These are phyloP conservation scores for Bothriochloa decipiens DNA, from an alignment of 176 grass and related monocot species.

Conservation along the genomic window DNA sequence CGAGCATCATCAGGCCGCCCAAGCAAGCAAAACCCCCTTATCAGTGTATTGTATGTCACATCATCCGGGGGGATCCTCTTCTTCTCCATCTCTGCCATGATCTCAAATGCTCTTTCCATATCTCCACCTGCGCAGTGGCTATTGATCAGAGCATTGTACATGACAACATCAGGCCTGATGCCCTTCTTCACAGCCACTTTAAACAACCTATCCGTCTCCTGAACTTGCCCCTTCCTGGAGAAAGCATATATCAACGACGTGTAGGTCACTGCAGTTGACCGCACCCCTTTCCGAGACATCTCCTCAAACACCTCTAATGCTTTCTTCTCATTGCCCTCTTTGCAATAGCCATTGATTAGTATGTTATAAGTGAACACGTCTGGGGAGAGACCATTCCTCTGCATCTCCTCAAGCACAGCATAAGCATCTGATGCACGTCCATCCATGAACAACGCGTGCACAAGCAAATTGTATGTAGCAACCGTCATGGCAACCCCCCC, in stretches of 20 bases:
- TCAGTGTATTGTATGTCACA: conserved; percentile 66
- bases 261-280: conserved; percentile 58
- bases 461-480: conserved; percentile 41
- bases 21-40: conserved; percentile 67
- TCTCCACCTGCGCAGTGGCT: conserved; percentile 45
- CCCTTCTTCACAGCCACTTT: conserved; percentile 56
- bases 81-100: conserved; percentile 66
- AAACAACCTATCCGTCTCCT: conserved; percentile 54
- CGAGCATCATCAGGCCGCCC: conserved; percentile 57
- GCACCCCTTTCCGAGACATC: conserved; percentile 54
- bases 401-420: conserved; percentile 57
- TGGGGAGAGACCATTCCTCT: conserved; percentile 43
- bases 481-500: conserved; percentile 34
- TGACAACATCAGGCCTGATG: conserved; percentile 58
- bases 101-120: conserved; percentile 54
- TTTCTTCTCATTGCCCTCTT: conserved; percentile 65
- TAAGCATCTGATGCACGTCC: conserved; percentile 35
- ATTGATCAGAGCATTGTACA: conserved; percentile 80
- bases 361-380: conserved; percentile 73
- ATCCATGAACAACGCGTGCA: conserved; percentile 55
- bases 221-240: conserved; percentile 53
- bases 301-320: conserved; percentile 54
- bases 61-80: conserved; percentile 59
- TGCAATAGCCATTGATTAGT: conserved; percentile 77
- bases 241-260: conserved; percentile 70